phyloP scores from a whole-genome alignment of 2,329 filamentous ascomycete genomes.

The Elsinoe ampelina region DNA sequence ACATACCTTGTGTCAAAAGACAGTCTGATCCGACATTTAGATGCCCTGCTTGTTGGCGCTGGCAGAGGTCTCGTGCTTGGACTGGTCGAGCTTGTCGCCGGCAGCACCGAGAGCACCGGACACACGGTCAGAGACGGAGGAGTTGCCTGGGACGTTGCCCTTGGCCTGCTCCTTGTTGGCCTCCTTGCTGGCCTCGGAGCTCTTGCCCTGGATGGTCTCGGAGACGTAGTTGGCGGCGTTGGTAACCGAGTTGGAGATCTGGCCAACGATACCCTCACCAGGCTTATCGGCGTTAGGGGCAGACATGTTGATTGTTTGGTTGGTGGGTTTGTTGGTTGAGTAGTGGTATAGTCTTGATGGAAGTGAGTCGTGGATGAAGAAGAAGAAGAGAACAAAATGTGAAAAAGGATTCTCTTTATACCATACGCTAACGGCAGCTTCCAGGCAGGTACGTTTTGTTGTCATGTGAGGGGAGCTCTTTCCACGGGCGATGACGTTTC shows the following conservation, averaged over 20 bases:
- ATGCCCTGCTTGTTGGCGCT: slow-evolving; percentile 40
- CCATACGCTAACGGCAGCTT: not conserved
- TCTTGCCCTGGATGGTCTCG: slow-evolving; percentile 51
- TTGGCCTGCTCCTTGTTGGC: slow-evolving; percentile 52
- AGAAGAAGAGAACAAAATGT: not conserved
- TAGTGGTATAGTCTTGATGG: not conserved
- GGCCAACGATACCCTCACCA: slow-evolving; percentile 35
- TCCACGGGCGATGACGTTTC: not conserved
- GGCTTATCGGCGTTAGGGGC: slow-evolving; percentile 36
- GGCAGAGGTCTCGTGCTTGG: slow-evolving; percentile 41
- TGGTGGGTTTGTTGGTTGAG: slow-evolving; percentile 9
- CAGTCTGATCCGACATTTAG: slow-evolving; percentile 17
- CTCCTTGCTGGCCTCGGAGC: slow-evolving; percentile 54
- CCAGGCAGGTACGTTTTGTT: not conserved
- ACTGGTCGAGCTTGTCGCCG: slow-evolving; percentile 45
- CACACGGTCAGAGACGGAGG: slow-evolving; percentile 44
- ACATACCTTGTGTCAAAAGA: slow-evolving; percentile 5
- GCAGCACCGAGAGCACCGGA: slow-evolving; percentile 44
- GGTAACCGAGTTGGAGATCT: slow-evolving; percentile 22
- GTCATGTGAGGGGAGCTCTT: not conserved
- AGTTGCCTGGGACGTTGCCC: slow-evolving; percentile 51
- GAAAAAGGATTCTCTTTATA: slow-evolving; percentile 11
- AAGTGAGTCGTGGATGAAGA: slow-evolving; percentile 8
- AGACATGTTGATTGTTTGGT: slow-evolving; percentile 31
- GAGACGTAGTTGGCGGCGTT: slow-evolving; percentile 61